Base-by-base conservation (phyloP, 164 flowering plant species). In the Berberis vulgaris region DNA sequence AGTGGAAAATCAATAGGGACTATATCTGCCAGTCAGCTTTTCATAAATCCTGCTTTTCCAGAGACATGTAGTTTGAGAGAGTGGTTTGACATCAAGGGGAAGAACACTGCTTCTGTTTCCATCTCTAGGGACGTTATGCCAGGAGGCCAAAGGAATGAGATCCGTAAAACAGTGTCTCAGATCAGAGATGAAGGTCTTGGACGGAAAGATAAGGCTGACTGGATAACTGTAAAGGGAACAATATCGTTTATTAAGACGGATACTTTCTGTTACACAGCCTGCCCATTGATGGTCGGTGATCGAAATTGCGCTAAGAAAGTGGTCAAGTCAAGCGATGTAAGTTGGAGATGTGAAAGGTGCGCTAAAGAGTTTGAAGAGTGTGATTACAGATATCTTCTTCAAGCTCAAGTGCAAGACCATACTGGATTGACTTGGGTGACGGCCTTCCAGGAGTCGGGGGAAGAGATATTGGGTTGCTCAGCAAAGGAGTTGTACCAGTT, bases 191-290 rank as follows among this genome's bases (percentile, higher is more conserved):
- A 92, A 74, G 81, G 67, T 62, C 77, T 95, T 13, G 99, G 99
- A 43, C 88, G 91, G 59, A 83, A 91, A 10, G 98, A 91, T 72
- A 95, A 92, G 81, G 89, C 99, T 4, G 99, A 95, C 74, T 91
- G 95, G 96, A 89, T 95, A 13, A 82, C 85, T 4, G 85, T 92
- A 7, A 65, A 73, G 73, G 98, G 82, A 0, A 77, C 84, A 43
- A 67, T 89, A 64, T 68, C 84, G 54, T 88, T 77, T 57, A 67
- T 92, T 7, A 91, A 88, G 72, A 56, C 65, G 41, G 99, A 91
- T 40, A 89, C 73, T 66, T 91, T 95, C 75, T 91, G 95, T 72
- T 95, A 95, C 50, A 82, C 89, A 39, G 99, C 99, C 4, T 95
- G 99, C 62, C 98, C 98, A 39, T 43, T 84, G 57, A 77, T 77